phyloP scores from a whole-genome alignment of 306 rosid genomes.

The Chamaecrista fasciculata region DNA sequence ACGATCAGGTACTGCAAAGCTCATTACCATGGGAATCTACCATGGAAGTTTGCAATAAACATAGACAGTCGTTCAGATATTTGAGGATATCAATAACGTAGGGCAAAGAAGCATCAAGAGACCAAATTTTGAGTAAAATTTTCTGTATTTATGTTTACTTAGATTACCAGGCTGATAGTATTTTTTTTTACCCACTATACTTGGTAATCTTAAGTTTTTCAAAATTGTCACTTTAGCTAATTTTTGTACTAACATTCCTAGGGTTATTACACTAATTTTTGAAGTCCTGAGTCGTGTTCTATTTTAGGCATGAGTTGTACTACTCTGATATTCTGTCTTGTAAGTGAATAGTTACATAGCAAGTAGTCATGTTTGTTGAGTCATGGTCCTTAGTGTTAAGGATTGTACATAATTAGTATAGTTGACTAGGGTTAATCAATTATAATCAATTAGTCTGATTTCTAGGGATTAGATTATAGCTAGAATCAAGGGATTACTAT shows the following conservation, averaged over 20 bases:
- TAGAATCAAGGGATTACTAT: too few species aligned
- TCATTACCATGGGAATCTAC: conserved; percentile 88
- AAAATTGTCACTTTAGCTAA: background rate
- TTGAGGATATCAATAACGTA: conserved; percentile 9
- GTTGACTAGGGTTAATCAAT: too few species aligned
- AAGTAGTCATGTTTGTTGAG: too few species aligned
- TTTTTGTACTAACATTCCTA: background rate
- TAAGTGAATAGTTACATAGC: too few species aligned
- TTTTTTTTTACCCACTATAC: too few species aligned
- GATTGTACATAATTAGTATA: too few species aligned
- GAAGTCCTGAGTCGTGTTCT: background rate
- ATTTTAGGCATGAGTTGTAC: background rate
- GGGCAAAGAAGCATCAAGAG: conserved; percentile 16
- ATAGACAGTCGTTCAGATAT: conserved; percentile 25
- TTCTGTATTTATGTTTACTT: background rate
- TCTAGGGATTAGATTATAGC: too few species aligned
- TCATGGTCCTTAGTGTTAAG: too few species aligned
- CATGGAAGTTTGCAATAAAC: conserved; percentile 35
- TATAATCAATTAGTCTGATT: too few species aligned
- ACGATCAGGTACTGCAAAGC: conserved; percentile 89
- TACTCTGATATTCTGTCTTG: background rate
- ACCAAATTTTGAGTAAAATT: background rate
- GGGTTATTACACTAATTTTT: background rate
- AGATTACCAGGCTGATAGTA: background rate
- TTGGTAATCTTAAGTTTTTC: background rate